Conservation (phyloP, 1,284 basidiomycete species). For the Pyrrhoderma noxium region DNA sequence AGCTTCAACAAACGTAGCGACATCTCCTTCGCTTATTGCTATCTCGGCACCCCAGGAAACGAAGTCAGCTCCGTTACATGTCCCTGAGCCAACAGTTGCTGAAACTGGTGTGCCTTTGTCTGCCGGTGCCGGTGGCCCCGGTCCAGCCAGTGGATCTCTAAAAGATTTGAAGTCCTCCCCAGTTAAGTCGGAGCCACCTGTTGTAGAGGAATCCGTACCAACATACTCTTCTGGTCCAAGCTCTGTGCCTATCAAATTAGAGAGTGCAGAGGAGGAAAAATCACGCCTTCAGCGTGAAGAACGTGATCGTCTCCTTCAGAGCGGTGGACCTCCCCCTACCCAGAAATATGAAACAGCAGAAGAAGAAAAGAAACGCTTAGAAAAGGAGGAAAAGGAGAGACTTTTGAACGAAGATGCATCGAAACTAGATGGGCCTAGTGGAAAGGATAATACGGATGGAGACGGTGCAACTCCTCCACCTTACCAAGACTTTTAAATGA, state of each 20-base stretch:
- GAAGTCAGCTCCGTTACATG: conserved; percentile 23
- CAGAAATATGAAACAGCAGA: conserved; percentile 43
- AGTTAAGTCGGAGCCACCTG: conserved; percentile 12
- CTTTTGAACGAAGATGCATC: conserved; percentile 29
- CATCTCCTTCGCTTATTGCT: neutral
- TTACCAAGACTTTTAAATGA: conserved; percentile 48
- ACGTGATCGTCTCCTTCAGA: conserved; percentile 28
- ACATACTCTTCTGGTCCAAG: neutral
- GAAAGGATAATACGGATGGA: conserved; percentile 26
- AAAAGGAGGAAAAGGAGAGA: conserved; percentile 57
- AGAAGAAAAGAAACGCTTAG: conserved; percentile 62
- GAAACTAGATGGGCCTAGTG: conserved; percentile 12
- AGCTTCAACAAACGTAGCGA: neutral
- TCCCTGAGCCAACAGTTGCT: conserved; percentile 48
- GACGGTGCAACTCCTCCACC: conserved; percentile 49
- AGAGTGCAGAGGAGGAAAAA: conserved; percentile 39
- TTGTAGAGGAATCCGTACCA: conserved; percentile 2
- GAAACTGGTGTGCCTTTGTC: conserved; percentile 52
- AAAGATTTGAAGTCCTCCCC: conserved; percentile 39
- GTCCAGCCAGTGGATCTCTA: conserved; percentile 57
- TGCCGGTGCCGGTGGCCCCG: conserved; percentile 46
- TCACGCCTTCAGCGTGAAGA: conserved; percentile 33
- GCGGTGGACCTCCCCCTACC: conserved; percentile 13
- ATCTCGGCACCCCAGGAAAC: conserved; percentile 23
- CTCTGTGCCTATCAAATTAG: conserved; percentile 17